Base-by-base conservation (phyloP, 2,329 filamentous ascomycete species). In the Fusarium begoniae region DNA sequence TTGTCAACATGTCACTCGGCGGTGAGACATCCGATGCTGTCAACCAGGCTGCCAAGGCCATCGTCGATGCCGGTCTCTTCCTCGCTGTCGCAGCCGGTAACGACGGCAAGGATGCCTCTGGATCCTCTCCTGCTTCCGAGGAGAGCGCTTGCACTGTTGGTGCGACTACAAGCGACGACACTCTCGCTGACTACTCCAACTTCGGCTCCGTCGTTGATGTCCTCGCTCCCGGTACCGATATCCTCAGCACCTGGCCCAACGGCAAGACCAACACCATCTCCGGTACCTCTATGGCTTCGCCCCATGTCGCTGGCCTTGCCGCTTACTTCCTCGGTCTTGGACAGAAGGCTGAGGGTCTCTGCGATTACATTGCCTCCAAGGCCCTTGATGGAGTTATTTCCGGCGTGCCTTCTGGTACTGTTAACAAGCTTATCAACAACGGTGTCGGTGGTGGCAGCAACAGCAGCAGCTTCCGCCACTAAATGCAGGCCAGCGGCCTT, bases 1-100 rank as follows among this genome's bases (percentile, higher is more conserved):
- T 90, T 22, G 85, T 87, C 75, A 89, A 87, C 82, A 89, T 90
- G 88, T 89, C 87, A 22, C 85, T 90, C 8, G 88, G 89, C 15
- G 88, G 88, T 22, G 58, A 75, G 64, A 80, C 75, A 66, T 87
- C 86, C 7, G 65, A 81, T 5, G 79, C 87, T 17, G 75, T 89
- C 72, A 90, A 90, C 83, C 79, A 77, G 24, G 88, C 88, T 14
- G 87, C 88, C 14, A 82, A 82, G 35, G 81, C 80, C 61, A 82
- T 88, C 32, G 82, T 87, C 72, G 74, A 73, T 13, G 81, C 83
- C 0, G 88, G 87, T 20, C 81, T 89, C 68, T 88, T 89, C 75
- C 81, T 89, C 44, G 87, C 85, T 57, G 88, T 89, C 17, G 88
- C 89, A 6, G 89, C 88, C 24, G 89, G 89, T 48, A 90, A 90